Conservation (phyloP, 768 basidiomycete genomes). For the Scleroderma bovista region DNA sequence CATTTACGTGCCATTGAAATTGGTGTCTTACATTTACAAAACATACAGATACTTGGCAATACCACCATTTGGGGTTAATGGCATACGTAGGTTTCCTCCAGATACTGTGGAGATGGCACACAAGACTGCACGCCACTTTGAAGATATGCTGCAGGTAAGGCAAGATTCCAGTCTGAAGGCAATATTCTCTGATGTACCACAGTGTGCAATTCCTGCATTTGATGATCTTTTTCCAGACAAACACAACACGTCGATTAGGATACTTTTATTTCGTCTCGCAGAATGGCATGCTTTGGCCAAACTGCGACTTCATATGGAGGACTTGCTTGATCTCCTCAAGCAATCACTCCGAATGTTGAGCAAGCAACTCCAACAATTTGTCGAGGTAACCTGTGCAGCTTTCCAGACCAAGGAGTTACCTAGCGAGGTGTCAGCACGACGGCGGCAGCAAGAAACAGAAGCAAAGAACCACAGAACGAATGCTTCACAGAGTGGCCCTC, state of each 20-base stretch:
- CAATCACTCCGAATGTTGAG: too few relatives aligned
- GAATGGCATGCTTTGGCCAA: constrained; percentile 14
- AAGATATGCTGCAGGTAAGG: constrained; percentile 11
- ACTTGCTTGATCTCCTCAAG: background rate
- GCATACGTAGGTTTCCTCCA: constrained; percentile 31
- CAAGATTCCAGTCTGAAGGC: too few relatives aligned
- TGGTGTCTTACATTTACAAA: background rate
- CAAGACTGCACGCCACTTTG: constrained; percentile 11
- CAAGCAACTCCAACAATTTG: background rate
- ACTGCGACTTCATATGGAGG: constrained; percentile 2
- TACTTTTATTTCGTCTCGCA: constrained; percentile 15
- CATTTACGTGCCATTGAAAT: background rate
- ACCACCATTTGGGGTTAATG: constrained; percentile 15
- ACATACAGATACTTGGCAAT: constrained; percentile 7
- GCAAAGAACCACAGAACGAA: background rate
- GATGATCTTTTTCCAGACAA: constrained; percentile 30
- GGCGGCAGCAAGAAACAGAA: background rate
- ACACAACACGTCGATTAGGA: constrained; percentile 16
- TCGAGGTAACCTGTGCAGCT: background rate
- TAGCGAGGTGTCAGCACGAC: constrained; percentile 13
- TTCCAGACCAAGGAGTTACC: constrained; percentile 16
- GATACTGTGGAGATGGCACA: constrained; percentile 37
- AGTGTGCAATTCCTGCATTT: constrained; percentile 36
- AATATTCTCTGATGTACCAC: background rate
- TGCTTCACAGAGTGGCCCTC: too few relatives aligned